Base-by-base conservation (phyloP, 306 rosid genomes). In the Ziziphus jujuba region DNA sequence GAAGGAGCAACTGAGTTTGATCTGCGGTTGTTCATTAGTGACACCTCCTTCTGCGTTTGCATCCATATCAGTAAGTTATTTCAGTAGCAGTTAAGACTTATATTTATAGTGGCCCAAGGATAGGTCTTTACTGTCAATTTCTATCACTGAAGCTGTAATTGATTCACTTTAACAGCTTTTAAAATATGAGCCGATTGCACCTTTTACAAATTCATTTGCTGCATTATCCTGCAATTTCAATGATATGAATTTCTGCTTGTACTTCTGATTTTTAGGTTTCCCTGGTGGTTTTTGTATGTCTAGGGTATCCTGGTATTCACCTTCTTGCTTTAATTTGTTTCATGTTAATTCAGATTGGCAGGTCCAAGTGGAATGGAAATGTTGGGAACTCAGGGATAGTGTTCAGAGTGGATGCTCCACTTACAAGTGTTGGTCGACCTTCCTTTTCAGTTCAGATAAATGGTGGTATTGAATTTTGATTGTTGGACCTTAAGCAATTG, bases 291-390 rank as follows among this genome's bases (percentile, higher is more conserved):
- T 40, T 40, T 40, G 1, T 40, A 40, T 40, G 3, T 12, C 12
- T 40, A 0, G 7, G 45, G 3, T 9, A 40, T 9, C 12, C 2
- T 57, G 25, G 38, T 54, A 2, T 11, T 16, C 22, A 21, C 2
- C 16, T 51, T 43, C 55, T 59, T 28, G 15, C 56, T 38, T 17
- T 10, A 45, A 20, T 56, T 22, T 54, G 69, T 55, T 12, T 34
- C 7, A 5, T 50, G 11, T 16, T 47, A 53, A 44, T 65, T 65
- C 96, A 93, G 99, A 71, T 93, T 72, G 99, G 99, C 45, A 84
- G 97, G 75, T 93, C 99, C 52, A 93, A 93, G 75, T 93, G 99
- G 99, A 90, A 88, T 62, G 99, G 99, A 51, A 93, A 93, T 71
- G 87, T 93, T 12, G 99, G 99, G 56, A 84, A 75, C 66, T 84